phyloP scores from a whole-genome alignment of 305 asterid genomes.

The Rubia peregrina region DNA sequence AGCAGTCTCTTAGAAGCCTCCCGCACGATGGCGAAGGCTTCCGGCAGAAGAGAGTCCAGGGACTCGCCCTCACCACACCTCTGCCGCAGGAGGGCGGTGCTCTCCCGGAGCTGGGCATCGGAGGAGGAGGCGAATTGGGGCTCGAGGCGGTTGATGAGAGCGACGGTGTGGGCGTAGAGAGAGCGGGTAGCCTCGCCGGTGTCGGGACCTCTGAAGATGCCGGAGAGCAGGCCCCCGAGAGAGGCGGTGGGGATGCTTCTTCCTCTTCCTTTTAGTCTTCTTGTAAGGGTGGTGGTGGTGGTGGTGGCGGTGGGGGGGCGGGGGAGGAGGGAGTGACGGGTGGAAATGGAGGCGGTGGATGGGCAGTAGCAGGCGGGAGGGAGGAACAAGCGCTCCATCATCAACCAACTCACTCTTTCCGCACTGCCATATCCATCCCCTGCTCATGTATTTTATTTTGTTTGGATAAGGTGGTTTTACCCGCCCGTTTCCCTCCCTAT shows the following conservation, averaged over 20 bases:
- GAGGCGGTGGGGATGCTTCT: constrained; percentile 41
- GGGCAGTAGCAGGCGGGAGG: constrained; percentile 5
- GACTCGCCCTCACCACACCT: constrained; percentile 61
- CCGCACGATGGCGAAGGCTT: constrained; percentile 85
- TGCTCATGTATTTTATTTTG: neutral
- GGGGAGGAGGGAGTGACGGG: neutral
- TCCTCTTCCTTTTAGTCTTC: constrained; percentile 17
- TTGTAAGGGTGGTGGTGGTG: constrained; percentile 1
- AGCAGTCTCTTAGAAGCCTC: constrained; percentile 97
- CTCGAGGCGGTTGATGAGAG: constrained; percentile 66
- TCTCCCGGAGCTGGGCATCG: constrained; percentile 67
- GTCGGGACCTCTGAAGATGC: constrained; percentile 67
- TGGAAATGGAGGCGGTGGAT: neutral
- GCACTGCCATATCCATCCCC: neutral
- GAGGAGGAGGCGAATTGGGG: constrained; percentile 61
- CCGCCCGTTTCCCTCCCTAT: neutral
- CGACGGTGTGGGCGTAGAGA: constrained; percentile 46
- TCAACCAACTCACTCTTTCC: neutral
- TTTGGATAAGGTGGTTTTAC: neutral
- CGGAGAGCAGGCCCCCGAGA: constrained; percentile 78
- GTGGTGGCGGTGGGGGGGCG: neutral
- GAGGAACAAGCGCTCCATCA: constrained; percentile 13
- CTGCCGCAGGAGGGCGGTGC: constrained; percentile 56
- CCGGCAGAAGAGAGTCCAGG: constrained; percentile 88
- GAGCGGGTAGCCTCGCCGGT: constrained; percentile 77